A percentile compares a stretch with the other conserved stretches of the same genome.
Evolutionary conservation across 495 filamentous ascomycete species (phyloP).

Genomic region (Bacidia rubella): DNA sequence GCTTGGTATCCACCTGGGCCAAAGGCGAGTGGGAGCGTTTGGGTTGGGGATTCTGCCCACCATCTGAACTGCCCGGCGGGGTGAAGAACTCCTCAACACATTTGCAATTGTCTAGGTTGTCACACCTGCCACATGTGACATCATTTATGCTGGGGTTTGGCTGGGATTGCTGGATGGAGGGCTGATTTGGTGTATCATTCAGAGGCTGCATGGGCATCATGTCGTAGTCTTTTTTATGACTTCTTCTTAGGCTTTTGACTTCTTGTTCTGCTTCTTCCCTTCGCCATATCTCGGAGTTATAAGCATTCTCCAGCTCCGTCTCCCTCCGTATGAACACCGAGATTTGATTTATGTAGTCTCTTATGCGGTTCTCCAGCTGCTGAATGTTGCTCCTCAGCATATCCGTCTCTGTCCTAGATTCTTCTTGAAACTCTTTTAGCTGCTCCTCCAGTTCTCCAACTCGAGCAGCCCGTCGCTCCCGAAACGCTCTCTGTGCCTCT

Average conservation of each 20-base stretch:
- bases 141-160: constrained; percentile 15
- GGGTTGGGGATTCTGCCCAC: not conserved
- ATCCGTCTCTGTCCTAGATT: constrained; percentile 31
- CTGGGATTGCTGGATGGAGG: not conserved
- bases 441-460: constrained; percentile 80
- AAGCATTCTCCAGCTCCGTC: constrained; percentile 10
- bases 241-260: constrained; percentile 26
- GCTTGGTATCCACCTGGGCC: constrained; percentile 22
- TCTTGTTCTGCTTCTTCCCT: constrained; percentile 30
- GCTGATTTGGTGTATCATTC: not conserved
- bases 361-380: constrained; percentile 34
- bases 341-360: constrained; percentile 7
- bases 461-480: constrained; percentile 72
- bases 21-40: constrained; percentile 26
- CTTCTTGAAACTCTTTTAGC: constrained; percentile 50
- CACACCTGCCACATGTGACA: constrained; percentile 49
- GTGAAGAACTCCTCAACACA: constrained; percentile 56
- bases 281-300: constrained; percentile 28
- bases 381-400: constrained; percentile 34
- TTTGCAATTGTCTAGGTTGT: constrained; percentile 42
- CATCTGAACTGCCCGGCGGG: constrained; percentile 9
- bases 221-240: not conserved
- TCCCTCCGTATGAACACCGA: constrained; percentile 9
- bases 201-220: not conserved
- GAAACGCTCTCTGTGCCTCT: constrained; percentile 80